phyloP scores from a whole-genome alignment of 768 basidiomycete genomes.

The Phanerodontia chrysosporium region DNA sequence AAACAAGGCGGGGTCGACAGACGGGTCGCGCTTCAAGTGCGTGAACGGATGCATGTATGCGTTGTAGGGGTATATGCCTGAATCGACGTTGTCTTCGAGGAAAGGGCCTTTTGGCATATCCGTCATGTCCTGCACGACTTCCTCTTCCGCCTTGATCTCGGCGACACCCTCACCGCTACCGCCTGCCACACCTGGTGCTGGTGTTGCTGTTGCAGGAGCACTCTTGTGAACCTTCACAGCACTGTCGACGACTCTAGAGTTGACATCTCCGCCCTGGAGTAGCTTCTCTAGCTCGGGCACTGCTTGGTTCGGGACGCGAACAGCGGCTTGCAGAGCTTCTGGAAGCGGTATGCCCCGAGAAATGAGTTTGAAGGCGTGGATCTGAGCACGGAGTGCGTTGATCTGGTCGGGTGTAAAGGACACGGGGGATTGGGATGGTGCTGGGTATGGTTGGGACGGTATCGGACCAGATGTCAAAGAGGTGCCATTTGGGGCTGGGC shows the following conservation, averaged over 20 bases:
- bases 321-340: conserved; percentile 63
- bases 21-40: conserved; percentile 64
- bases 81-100: conserved; percentile 75
- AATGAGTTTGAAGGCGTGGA: conserved; percentile 76
- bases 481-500: conserved; percentile 30
- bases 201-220: conserved; percentile 11
- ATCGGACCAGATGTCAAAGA: conserved; percentile 47
- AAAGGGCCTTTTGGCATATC: conserved; percentile 71
- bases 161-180: conserved; percentile 16
- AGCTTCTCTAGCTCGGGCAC: conserved; percentile 63
- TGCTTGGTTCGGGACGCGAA: conserved; percentile 59
- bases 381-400: conserved; percentile 72
- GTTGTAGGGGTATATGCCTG: conserved; percentile 89
- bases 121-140: conserved; percentile 45
- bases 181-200: background rate
- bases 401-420: conserved; percentile 79
- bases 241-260: conserved; percentile 64
- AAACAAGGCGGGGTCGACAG: conserved; percentile 56
- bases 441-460: conserved; percentile 45
- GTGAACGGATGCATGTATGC: conserved; percentile 82
- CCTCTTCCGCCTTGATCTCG: conserved; percentile 45
- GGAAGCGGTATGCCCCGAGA: conserved; percentile 63
- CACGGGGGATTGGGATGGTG: conserved; percentile 65
- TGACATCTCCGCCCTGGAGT: conserved; percentile 54
- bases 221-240: conserved; percentile 72